phyloP scores from a whole-genome alignment of 2,329 filamentous ascomycete genomes.

The Aspergillus tamarii region DNA sequence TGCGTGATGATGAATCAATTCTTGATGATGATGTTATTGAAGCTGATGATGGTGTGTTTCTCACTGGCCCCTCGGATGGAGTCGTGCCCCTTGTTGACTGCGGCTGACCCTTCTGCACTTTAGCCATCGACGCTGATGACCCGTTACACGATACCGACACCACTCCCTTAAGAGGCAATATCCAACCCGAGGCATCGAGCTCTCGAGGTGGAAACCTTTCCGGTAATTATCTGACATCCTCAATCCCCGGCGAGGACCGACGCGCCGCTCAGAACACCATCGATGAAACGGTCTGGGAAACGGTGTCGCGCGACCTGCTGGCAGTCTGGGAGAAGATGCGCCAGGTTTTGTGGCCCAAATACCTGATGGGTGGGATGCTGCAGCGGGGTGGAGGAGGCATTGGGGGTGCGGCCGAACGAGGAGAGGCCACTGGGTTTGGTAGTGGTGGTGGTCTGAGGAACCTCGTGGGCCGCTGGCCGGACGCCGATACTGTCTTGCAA shows the following conservation, averaged over 20 bases:
- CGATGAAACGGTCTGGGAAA: conserved; percentile 96
- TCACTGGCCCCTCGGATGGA: not conserved
- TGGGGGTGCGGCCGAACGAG: conserved; percentile 61
- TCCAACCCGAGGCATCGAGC: conserved; percentile 60
- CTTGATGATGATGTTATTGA: conserved; percentile 76
- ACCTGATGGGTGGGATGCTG: conserved; percentile 75
- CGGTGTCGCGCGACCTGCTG: conserved; percentile 85
- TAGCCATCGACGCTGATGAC: conserved; percentile 90
- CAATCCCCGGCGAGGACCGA: conserved; percentile 90
- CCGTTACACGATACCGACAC: conserved; percentile 72
- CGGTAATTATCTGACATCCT: conserved; percentile 82
- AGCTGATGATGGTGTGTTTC: conserved; percentile 69
- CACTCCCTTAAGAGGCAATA: conserved; percentile 82
- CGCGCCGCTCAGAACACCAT: conserved; percentile 89
- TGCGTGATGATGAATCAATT: conserved; percentile 63
- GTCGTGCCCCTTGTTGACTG: not conserved
- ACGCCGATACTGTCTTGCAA: conserved; percentile 67
- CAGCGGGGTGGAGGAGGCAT: conserved; percentile 57
- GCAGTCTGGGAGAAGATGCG: conserved; percentile 98
- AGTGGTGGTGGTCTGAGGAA: conserved; percentile 55
- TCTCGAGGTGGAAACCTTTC: conserved; percentile 63
- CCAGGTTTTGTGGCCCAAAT: conserved; percentile 94
- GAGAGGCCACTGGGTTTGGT: conserved; percentile 53
- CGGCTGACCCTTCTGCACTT: not conserved
- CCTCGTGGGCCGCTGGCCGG: conserved; percentile 66